Percentiles rank a stretch among this genome's conserved stretches.
Evolutionary conservation across 2,329 filamentous ascomycete species (phyloP).

Genomic region (Fulvia fulva): DNA sequence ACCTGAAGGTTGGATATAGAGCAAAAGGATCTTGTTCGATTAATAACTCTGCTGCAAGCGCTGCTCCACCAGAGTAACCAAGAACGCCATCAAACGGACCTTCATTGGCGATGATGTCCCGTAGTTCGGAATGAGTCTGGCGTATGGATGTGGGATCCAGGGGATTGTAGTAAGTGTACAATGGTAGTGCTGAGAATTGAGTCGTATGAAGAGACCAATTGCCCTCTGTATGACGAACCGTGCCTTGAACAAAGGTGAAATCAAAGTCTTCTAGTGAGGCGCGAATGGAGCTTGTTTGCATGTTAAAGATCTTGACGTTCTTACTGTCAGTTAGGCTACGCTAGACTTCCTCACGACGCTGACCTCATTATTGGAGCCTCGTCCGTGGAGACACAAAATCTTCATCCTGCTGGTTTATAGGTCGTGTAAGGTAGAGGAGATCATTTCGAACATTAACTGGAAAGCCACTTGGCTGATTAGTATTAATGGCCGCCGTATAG

Average conservation of each 20-base stretch:
- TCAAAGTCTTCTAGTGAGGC: constrained; percentile 21
- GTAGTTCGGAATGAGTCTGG: constrained; percentile 12
- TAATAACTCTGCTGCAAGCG: constrained; percentile 12
- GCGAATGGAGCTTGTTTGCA: no score
- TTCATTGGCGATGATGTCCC: constrained; percentile 8
- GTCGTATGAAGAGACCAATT: constrained; percentile 16
- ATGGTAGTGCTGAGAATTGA: constrained; percentile 10
- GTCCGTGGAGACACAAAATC: constrained; percentile 13
- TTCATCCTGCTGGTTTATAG: no score
- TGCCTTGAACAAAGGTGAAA: constrained; percentile 13
- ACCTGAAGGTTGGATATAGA: constrained; percentile 10
- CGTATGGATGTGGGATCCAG: constrained; percentile 13
- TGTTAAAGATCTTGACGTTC: no score
- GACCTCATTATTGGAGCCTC: constrained; percentile 15
- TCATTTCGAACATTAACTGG: no score
- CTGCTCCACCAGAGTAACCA: constrained; percentile 10
- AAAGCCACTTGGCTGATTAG: no score
- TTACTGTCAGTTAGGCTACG: no score
- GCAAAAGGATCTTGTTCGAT: constrained; percentile 7
- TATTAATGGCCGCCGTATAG: no score
- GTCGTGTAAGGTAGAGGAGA: no score
- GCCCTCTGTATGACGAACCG: constrained; percentile 9
- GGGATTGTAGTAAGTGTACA: constrained; percentile 19
- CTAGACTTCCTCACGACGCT: no score
- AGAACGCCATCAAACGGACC: constrained; percentile 14